These are phyloP conservation scores for Boletus huronensis DNA, from an alignment of 768 basidiomycete genomes.

Conservation along the genomic window DNA sequence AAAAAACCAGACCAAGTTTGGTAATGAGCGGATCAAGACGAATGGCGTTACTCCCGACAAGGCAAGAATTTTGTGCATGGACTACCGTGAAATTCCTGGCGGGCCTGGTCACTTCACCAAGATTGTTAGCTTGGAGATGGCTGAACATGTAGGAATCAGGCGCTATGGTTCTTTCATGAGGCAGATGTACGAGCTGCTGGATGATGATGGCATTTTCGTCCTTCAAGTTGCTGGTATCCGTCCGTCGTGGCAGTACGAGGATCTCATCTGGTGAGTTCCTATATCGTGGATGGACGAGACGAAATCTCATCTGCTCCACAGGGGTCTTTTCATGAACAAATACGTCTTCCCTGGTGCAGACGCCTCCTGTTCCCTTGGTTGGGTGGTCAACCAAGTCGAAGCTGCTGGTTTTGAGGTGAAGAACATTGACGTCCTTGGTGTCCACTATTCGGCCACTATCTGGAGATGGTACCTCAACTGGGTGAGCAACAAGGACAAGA, in stretches of 20 bases:
- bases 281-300: too few species aligned
- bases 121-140: constrained; percentile 97
- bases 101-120: constrained; percentile 78
- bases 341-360: constrained; percentile 99
- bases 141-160: constrained; percentile 97
- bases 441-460: constrained; percentile 92
- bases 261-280: constrained; percentile 77
- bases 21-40: constrained; percentile 77
- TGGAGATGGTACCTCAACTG: constrained; percentile 97
- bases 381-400: constrained; percentile 89
- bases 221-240: constrained; percentile 97
- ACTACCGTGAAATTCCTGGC: constrained; percentile 87
- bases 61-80: constrained; percentile 89
- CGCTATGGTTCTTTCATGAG: constrained; percentile 85
- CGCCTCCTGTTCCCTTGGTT: constrained; percentile 91
- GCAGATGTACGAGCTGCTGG: constrained; percentile 90
- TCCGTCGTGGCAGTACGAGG: constrained; percentile 97
- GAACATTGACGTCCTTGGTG: constrained; percentile 93
- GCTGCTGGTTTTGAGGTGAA: constrained; percentile 94
- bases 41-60: constrained; percentile 72
- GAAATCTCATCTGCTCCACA: constrained; percentile 19
- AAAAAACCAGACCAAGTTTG: constrained; percentile 89
- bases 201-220: constrained; percentile 92
- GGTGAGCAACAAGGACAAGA: constrained; percentile 88
- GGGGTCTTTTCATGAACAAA: constrained; percentile 97